Evolutionary conservation across 768 basidiomycete genomes (phyloP), one percentile per base, ranked within the genome.

Genomic region (Steccherinum ochraceum): DNA sequence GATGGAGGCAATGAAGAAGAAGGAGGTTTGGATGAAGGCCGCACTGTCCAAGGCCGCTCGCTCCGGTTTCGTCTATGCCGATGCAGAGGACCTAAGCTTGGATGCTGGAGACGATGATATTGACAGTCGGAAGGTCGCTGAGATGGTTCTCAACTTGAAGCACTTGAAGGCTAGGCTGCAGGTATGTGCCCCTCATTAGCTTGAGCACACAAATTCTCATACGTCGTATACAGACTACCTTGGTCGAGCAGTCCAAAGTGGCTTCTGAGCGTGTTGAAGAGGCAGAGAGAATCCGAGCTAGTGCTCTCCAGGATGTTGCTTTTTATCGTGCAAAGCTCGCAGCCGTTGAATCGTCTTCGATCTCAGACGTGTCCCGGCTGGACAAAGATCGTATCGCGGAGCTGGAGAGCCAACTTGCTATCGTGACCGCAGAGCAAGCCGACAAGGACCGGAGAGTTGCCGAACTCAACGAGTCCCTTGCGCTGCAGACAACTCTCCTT

Each of bases 291-390:
- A 68, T 83, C 55, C 85, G 86, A 54, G 66, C 75, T 5, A 84
- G 80, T 40, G 96, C 96, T 1, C 69, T 89, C 5, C 91, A 98
- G 67, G 96, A 99, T 68, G 89, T 94, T 2, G 91, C 93, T 1
- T 97, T 88, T 70, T 96, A 93, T 64, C 90, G 94, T 46, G 90
- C 94, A 44, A 97, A 98, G 69, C 72, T 95, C n/a, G 78, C 83
- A 2, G 93, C 95, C 0, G 69, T 91, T 46, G 96, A 98, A 64
- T 69, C 78, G 1, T 75, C 78, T 41, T 78, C 81, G 16, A 77
- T 84, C 10, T 62, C 69, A 4, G 93, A 95, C 26, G 61, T 82
- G 2, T 69, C 73, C 25, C 83, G 83, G 24, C 63, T 94, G 4
- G 93, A 96, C 56, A 81, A 83, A 11, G 87, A 92, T 46, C 89